A percentile compares a stretch with the other conserved stretches of the same genome.
Conservation (phyloP, 305 asterid genomes). For the Rubia tinctorum region DNA sequence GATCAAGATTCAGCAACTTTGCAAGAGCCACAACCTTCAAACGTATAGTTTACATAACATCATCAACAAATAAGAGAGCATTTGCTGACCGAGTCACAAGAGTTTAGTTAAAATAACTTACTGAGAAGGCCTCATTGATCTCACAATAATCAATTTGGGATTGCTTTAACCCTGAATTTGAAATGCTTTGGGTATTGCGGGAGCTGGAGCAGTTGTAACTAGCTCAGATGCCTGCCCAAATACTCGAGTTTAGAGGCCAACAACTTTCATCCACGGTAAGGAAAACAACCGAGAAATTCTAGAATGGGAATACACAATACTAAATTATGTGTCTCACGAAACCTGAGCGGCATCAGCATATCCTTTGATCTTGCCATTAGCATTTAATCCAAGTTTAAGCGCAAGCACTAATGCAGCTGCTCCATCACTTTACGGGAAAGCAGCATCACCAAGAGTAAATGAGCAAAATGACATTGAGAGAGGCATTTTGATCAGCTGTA, state of each 20-base stretch:
- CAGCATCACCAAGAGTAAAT: neutral
- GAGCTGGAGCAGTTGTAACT: slow-evolving; percentile 93
- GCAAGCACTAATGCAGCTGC: slow-evolving; percentile 98
- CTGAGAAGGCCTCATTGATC: slow-evolving; percentile 94
- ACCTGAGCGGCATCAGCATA: slow-evolving; percentile 99
- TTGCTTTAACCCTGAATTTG: slow-evolving; percentile 65
- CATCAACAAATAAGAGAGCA: slow-evolving; percentile 13
- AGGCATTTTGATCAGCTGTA: too few relatives aligned
- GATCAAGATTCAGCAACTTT: slow-evolving; percentile 66
- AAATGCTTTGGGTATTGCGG: slow-evolving; percentile 94
- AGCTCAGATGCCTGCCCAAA: slow-evolving; percentile 82
- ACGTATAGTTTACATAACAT: slow-evolving; percentile 7
- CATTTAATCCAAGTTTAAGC: slow-evolving; percentile 66
- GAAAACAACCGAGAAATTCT: neutral
- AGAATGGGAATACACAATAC: slow-evolving; percentile 7
- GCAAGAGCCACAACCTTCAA: slow-evolving; percentile 91
- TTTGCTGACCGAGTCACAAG: neutral
- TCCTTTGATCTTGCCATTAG: slow-evolving; percentile 83
- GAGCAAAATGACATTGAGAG: too few relatives aligned
- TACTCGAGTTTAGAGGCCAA: slow-evolving; percentile 23
- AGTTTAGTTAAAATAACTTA: slow-evolving; percentile 33
- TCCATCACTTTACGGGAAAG: slow-evolving; percentile 65
- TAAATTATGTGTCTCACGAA: neutral
- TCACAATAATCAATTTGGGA: slow-evolving; percentile 81
- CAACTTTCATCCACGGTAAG: neutral